A percentile compares a stretch with the other conserved stretches of the same genome.
Evolutionary conservation across 108 stramenopile genomes (phyloP).

Genomic region (Parietichytrium sp.): DNA sequence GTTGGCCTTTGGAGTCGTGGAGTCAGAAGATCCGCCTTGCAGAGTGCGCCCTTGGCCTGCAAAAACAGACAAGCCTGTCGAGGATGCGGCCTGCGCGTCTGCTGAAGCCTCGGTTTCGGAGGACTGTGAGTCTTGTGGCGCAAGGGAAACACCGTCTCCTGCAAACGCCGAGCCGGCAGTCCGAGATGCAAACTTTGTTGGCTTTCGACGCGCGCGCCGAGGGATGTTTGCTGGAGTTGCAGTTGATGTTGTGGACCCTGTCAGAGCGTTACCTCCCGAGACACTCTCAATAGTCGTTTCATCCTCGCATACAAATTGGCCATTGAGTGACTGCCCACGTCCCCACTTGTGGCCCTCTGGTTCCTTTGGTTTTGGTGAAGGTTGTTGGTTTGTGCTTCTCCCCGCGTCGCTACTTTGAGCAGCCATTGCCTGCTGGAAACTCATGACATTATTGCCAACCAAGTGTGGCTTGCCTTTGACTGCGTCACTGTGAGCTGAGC

Average conservation of each 20-base stretch:
- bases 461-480: too few species aligned
- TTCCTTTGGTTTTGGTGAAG: too few species aligned
- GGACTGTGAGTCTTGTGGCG: background rate
- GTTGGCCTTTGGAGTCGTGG: background rate
- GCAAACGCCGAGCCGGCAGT: constrained; percentile 24
- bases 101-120: background rate
- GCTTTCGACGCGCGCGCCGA: background rate
- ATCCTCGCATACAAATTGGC: background rate
- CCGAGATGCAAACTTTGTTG: background rate
- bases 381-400: too few species aligned
- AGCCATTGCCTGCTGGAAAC: too few species aligned
- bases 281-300: background rate
- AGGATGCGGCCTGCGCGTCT: background rate
- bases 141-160: background rate
- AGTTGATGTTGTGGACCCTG: background rate
- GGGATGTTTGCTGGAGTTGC: background rate
- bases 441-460: too few species aligned
- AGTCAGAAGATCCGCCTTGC: too few species aligned
- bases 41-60: constrained; percentile 8
- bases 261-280: background rate
- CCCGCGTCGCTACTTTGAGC: too few species aligned
- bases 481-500: too few species aligned
- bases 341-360: constrained; percentile 26
- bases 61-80: background rate
- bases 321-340: background rate